Base-by-base conservation (phyloP, 345 rosid species). In the Conringia planisiliqua region DNA sequence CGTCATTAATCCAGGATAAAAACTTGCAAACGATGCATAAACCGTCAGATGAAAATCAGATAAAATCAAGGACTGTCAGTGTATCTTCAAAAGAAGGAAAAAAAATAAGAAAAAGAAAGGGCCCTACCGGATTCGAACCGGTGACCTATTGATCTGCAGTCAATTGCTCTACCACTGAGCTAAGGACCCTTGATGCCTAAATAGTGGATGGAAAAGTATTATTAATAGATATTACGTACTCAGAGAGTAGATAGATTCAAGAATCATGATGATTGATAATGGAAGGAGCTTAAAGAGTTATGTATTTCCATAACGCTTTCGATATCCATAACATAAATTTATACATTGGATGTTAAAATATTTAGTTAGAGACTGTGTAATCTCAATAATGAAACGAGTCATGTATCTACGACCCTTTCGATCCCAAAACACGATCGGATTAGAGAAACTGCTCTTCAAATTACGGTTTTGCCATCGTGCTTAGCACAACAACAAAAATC, bases 101-200 rank as follows among this genome's bases (percentile, higher is more conserved):
- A 33, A 20, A 3, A 8, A 17, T 3, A 11, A 0, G 5, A 12
- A 20, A 50, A 33, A 20, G 1, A 8, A 17, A 56, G 76, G 80
- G 82, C 79, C 83, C 85, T 76, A 79, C 79, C 77, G 79, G 74
- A 64, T 74, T 80, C 78, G 75, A 80, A 78, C 84, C 84, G 69
- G 80, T 82, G 89, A 84, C 88, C 90, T 83, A 86, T 84, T 83
- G 86, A 85, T 82, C 88, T 84, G 85, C 83, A 87, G 86, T 83
- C 87, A 85, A 85, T 82, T 85, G 88, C 88, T 87, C 90, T 83
- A 84, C 91, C 85, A 83, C 90, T 84, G 87, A 89, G 88, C 90
- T 82, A 87, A 80, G 84, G 85, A 84, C 85, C 86, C n/a, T n/a
- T n/a, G n/a, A n/a, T n/a, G n/a, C n/a, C n/a, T n/a, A n/a, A n/a